Conservation (phyloP, 2,329 filamentous ascomycete genomes). For the Macrophomina pseudophaseolina region DNA sequence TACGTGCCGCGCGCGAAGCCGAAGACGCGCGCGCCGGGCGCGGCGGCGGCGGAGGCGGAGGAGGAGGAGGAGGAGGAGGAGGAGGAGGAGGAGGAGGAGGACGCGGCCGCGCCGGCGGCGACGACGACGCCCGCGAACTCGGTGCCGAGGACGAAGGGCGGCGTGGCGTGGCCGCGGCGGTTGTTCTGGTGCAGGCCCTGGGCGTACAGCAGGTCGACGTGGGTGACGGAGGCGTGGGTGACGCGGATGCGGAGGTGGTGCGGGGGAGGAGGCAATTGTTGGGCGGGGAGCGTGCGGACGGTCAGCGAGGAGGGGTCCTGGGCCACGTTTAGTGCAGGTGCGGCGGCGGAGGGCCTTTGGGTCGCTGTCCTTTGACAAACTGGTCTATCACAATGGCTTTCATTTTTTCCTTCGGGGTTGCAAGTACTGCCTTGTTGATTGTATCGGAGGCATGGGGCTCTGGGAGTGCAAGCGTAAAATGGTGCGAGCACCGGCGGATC, state of each 20-base stretch:
- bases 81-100: no score
- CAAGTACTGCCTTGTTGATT: no score
- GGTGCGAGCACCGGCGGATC: no score
- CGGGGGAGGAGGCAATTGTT: slow-evolving; percentile 35
- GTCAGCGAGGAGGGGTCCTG: background rate
- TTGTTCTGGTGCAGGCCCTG: slow-evolving; percentile 67
- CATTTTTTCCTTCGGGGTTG: background rate
- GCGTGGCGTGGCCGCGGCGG: slow-evolving; percentile 57
- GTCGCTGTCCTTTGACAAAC: background rate
- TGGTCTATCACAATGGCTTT: background rate
- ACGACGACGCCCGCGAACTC: slow-evolving; percentile 64
- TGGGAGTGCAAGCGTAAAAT: no score
- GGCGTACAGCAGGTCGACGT: slow-evolving; percentile 65
- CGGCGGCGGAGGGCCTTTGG: background rate
- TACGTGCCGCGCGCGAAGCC: slow-evolving; percentile 59
- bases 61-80: no score
- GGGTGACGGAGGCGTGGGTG: slow-evolving; percentile 63
- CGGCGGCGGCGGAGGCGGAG: no score
- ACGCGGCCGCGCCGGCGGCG: slow-evolving; percentile 37
- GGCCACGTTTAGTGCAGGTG: background rate
- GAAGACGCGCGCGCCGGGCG: slow-evolving; percentile 59
- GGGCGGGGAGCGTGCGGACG: background rate
- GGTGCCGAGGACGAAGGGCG: slow-evolving; percentile 65
- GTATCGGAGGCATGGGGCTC: no score
- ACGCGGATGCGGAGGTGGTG: slow-evolving; percentile 54